These are phyloP conservation scores for Alternaria gaisen DNA, from an alignment of 2,329 filamentous ascomycete species.

Conservation along the genomic window DNA sequence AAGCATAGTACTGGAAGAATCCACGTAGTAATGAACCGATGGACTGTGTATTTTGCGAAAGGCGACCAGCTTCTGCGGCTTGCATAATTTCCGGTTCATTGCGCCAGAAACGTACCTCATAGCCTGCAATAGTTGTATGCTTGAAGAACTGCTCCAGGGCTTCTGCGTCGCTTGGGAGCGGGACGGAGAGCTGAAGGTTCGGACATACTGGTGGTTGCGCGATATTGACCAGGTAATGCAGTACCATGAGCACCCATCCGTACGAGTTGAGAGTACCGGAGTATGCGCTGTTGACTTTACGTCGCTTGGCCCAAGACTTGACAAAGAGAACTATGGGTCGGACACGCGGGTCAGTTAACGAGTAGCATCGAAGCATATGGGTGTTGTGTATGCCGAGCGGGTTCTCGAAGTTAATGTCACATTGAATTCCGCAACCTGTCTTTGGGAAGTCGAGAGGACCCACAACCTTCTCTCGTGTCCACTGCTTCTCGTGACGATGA, in stretches of 20 bases:
- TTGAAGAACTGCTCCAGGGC: conserved; percentile 51
- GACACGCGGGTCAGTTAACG: conserved; percentile 79
- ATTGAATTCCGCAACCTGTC: conserved; percentile 79
- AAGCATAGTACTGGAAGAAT: conserved; percentile 89
- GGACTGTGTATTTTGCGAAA: conserved; percentile 75
- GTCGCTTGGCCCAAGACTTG: conserved; percentile 88
- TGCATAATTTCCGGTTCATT: conserved; percentile 74
- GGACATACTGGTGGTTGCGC: conserved; percentile 82
- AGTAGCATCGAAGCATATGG: conserved; percentile 81
- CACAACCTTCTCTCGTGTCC: conserved; percentile 57
- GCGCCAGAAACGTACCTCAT: conserved; percentile 79
- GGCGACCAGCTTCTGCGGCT: conserved; percentile 65
- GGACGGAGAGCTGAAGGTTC: conserved; percentile 74
- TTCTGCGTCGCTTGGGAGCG: conserved; percentile 20
- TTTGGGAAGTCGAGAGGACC: conserved; percentile 79
- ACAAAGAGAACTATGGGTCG: conserved; percentile 82
- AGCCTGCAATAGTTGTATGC: conserved; percentile 66
- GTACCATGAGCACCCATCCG: conserved; percentile 89
- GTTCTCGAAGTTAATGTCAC: conserved; percentile 91
- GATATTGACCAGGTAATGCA: conserved; percentile 89
- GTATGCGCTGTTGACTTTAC: conserved; percentile 87
- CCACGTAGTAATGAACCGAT: conserved; percentile 77
- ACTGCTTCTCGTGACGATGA: conserved; percentile 43
- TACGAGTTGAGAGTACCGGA: conserved; percentile 88
- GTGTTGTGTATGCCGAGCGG: conserved; percentile 87